These are phyloP conservation scores for Alternaria sp. DNA, from an alignment of 2,329 filamentous ascomycete species.

Conservation along the genomic window DNA sequence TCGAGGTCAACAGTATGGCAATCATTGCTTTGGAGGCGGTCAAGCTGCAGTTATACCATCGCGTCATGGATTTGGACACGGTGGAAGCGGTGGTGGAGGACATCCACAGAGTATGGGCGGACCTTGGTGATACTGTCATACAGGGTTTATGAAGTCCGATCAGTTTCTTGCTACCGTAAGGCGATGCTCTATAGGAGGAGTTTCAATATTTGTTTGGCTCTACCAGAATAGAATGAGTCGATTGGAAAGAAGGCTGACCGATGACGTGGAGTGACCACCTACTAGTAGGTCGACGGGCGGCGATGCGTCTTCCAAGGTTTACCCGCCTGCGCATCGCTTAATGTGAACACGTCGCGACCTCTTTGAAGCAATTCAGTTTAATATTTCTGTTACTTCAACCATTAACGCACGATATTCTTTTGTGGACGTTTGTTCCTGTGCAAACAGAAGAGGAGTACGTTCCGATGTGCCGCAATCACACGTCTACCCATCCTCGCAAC, in stretches of 20 bases:
- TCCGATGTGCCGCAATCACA: neutral
- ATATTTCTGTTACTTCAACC: neutral
- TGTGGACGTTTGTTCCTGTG: neutral
- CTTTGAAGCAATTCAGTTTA: neutral
- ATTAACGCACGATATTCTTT: neutral
- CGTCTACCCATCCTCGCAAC: neutral
- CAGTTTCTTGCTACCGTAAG: neutral
- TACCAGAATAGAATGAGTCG: neutral
- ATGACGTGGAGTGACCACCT: neutral
- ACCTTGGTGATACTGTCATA: constrained; percentile 4
- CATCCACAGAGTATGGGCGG: constrained; percentile 23
- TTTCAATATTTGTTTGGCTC: neutral
- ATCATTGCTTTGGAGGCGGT: neutral
- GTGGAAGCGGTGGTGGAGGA: neutral
- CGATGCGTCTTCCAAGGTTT: neutral
- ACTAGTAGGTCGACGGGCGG: neutral
- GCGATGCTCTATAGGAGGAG: neutral
- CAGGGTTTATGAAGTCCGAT: neutral
- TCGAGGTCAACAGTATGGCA: neutral
- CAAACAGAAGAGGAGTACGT: neutral
- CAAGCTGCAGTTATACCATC: neutral
- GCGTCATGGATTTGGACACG: neutral
- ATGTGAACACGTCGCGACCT: neutral
- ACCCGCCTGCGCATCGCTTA: neutral
- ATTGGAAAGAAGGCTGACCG: neutral